Evolutionary conservation across 129 eudicot species (phyloP), one percentile per base, ranked within the genome.

Genomic region (Solidago caesia): DNA sequence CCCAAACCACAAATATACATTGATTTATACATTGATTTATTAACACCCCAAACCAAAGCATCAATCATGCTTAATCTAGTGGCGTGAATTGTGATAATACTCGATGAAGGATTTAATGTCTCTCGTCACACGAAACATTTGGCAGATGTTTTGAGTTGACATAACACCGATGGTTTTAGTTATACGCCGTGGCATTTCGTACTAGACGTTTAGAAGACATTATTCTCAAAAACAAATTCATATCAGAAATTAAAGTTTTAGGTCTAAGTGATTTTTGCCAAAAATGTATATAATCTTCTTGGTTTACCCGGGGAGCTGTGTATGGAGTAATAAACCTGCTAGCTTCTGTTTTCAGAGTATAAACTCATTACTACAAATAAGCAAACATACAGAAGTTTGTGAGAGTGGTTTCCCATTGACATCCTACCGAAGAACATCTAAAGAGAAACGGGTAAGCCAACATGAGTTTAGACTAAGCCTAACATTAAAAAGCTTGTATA

Each of bases 351-450:
- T 66, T 66, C 53, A 66, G 49, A 66, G 27, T 16, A 9, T 45
- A 46, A 64, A 68, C 9, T 16, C 57, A 68, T 47, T 43, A 47
- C 44, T 11, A 46, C 16, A 67, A 49, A 26, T 21, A 47, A 68
- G 47, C 57, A 68, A 68, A 45, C 44, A 68, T 45, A 27, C 58
- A 46, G 52, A 46, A 46, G 56, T 67, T 67, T 67, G 72, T 67
- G 55, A 67, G 66, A 60, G 27, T 60, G 66, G 44, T 10, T 61
- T 29, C 43, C 14, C 67, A 53, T 61, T 58, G 27, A 59, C 64
- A 59, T 59, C 64, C 64, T 48, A 48, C 53, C 9, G 0, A 48
- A 6, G 9, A 59, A 59, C 16, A 59, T 15, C 11, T 2, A 58
- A 16, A 8, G 27, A 57, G 39, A 29, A 57, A 16, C 4, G 27